Percentiles rank a stretch among this genome's conserved stretches.
Evolutionary conservation across 108 stramenopile genomes (phyloP).

Genomic region (Skeletonema costatum): DNA sequence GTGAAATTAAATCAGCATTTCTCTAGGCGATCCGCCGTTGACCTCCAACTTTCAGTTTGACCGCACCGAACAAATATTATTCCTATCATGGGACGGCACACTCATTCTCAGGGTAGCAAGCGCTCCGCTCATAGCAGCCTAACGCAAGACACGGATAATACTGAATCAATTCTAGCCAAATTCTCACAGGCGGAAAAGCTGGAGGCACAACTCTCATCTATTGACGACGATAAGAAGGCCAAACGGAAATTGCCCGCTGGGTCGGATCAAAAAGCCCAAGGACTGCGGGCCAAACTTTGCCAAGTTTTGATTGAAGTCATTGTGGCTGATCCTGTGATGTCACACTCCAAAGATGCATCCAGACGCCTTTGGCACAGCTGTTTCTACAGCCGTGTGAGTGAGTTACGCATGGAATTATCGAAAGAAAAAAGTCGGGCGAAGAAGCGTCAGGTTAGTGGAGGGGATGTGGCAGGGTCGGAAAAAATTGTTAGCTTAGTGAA

Average conservation of each 20-base stretch:
- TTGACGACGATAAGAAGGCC: constrained; percentile 8
- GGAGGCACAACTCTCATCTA: constrained; percentile 13
- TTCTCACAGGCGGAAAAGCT: constrained; percentile 18
- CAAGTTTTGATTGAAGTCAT: constrained; percentile 69
- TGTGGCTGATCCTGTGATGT: constrained; percentile 53
- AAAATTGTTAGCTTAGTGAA: constrained; percentile 29
- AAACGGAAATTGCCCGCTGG: not conserved
- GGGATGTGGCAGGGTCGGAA: constrained; percentile 4
- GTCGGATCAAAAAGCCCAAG: constrained; percentile 23
- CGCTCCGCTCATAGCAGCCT: not conserved
- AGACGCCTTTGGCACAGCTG: constrained; percentile 76
- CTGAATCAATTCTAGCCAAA: constrained; percentile 38
- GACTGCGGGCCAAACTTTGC: constrained; percentile 61
- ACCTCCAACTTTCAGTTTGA: not conserved
- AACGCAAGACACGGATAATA: constrained; percentile 5
- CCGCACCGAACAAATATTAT: not conserved
- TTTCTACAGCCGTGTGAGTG: constrained; percentile 72
- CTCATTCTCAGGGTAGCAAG: constrained; percentile 2
- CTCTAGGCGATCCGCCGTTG: not conserved
- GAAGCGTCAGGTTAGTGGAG: constrained; percentile 18
- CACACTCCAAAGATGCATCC: constrained; percentile 46
- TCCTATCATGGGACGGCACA: not conserved
- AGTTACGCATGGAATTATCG: constrained; percentile 48
- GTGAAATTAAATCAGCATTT: not conserved
- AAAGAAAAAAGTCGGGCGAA: constrained; percentile 49